Base-by-base conservation (phyloP, 257 asterid species). In the Capsicum pubescens region DNA sequence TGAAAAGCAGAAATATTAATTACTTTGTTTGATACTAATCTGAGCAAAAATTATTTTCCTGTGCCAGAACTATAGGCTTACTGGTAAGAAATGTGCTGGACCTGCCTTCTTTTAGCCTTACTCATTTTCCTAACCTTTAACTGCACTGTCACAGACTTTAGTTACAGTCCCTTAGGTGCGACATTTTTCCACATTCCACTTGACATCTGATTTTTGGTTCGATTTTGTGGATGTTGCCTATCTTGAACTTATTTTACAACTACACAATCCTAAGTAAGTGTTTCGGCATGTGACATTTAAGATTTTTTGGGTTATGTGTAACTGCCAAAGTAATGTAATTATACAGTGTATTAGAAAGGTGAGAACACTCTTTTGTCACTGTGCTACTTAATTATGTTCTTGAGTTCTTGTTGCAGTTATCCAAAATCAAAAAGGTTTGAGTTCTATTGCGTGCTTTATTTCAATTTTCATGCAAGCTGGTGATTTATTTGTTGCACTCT, bases 331-430 rank as follows among this genome's bases (percentile, higher is more conserved):
- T 71, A 44, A n/a, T 9, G 58, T 71, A 71, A 71, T 46, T 46
- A 10, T n/a, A 44, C 15, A 48, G 46, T 71, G 39, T 71, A 17
- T 71, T 44, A 46, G 58, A 46, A 71, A 46, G 58, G 79, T 44
- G n/a, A 71, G 36, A 71, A 44, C 17, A 71, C 58, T 46, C 58
- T 71, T 71, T 46, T 46, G 39, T 71, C 79, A 46, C n/a, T n/a
- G 39, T 71, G 79, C 16, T 71, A 9, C 57, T 44, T 9, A 17
- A 9, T 44, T 44, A 70, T 44, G 57, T 70, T 35, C 57, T 70
- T 44, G 79, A 70, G 55, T 70, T 42, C 79, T 42, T 70, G 79
- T 70, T 70, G 57, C 57, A 70, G 17, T 42, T 70, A 17, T 70
- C 79, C 52, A 11, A 70, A 70, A 44, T 44, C 57, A 68, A 70